Base-by-base conservation (phyloP, 371 early-diverging fungal genomes). In the Syncephalastrum monosporum region DNA sequence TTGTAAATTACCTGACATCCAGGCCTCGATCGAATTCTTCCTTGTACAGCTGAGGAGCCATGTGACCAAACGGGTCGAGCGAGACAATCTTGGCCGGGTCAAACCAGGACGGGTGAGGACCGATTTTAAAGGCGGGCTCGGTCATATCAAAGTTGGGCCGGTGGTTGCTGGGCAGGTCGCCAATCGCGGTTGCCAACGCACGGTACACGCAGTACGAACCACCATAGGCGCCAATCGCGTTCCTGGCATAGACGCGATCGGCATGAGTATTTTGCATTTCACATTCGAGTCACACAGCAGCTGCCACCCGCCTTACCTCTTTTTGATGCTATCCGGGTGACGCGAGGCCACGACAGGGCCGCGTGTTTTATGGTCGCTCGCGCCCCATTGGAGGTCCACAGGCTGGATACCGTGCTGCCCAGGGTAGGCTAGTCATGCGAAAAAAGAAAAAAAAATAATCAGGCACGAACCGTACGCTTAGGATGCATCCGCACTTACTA, bases 161-260 rank as follows among this genome's bases (percentile, higher is more conserved):
- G 70, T 97, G 94, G 63, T 83, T 71, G 13, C 85, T 85, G 5
- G 89, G 82, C 24, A 96, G 74, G 23, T 91, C 93, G n/a, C 94
- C 91, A 64, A 93, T 92, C 21, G 95, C 96, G 6, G 95, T 88
- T 6, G 96, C 95, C 43, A 96, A 69, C 5, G 94, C 96, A 54
- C 92, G 91, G 77, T 96, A 96, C 43, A 96, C 85, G 60, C 90
- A 91, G 69, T 96, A 96, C 4, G 95, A 88, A 5, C 97, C 97
- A 60, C 95, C 95, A 74, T 94, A 92, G 2, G 97, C 95, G 42
- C 97, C 96, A 55, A 95, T 91, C 23, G 96, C 93, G 69, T 96
- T 96, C 57, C 86, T 83, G 63, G 21, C 50, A 3, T 21, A 47
- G 6, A 24, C 25, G 14, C 47, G 17, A 14, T 46, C 33, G 41